A percentile compares a stretch with the other conserved stretches of the same genome.
Evolutionary conservation across 352 stramenopile genomes (phyloP).

Genomic region (Globisporangium cystogenes): DNA sequence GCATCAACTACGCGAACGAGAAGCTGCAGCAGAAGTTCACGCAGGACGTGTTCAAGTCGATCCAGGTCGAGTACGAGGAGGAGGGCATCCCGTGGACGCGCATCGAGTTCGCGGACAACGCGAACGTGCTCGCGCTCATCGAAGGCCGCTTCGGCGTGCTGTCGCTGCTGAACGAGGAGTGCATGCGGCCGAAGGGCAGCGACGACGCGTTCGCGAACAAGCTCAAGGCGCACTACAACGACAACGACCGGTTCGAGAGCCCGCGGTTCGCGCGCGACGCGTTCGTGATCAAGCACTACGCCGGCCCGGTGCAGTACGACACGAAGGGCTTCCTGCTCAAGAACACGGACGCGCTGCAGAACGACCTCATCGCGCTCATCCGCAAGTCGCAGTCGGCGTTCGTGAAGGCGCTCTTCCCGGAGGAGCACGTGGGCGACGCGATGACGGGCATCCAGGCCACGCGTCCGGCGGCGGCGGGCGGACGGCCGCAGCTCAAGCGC

Average conservation of each 20-base stretch:
- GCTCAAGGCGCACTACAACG: conserved; percentile 49
- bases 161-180: conserved; percentile 86
- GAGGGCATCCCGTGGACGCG: conserved; percentile 93
- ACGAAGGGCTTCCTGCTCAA: conserved; percentile 93
- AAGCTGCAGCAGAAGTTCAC: conserved; percentile 93
- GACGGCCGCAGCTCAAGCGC: conserved; percentile 42
- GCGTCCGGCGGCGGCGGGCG: background rate
- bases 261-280: conserved; percentile 67
- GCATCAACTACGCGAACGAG: conserved; percentile 92
- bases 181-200: conserved; percentile 85
- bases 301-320: conserved; percentile 90
- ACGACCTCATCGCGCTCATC: conserved; percentile 89
- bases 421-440: conserved; percentile 50
- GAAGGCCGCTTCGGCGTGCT: conserved; percentile 87
- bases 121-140: conserved; percentile 84
- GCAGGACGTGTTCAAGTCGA: conserved; percentile 86
- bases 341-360: conserved; percentile 92
- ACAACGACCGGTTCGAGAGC: conserved; percentile 76
- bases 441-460: conserved; percentile 30
- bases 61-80: conserved; percentile 85
- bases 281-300: conserved; percentile 95
- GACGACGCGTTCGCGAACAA: conserved; percentile 79
- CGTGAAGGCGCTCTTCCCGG: conserved; percentile 71
- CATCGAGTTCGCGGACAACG: conserved; percentile 90
- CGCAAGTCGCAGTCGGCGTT: conserved; percentile 61